Percentiles rank a stretch among this genome's conserved stretches.
Evolutionary conservation across 2,329 filamentous ascomycete species (phyloP).

Genomic region (Penicillium sp.): DNA sequence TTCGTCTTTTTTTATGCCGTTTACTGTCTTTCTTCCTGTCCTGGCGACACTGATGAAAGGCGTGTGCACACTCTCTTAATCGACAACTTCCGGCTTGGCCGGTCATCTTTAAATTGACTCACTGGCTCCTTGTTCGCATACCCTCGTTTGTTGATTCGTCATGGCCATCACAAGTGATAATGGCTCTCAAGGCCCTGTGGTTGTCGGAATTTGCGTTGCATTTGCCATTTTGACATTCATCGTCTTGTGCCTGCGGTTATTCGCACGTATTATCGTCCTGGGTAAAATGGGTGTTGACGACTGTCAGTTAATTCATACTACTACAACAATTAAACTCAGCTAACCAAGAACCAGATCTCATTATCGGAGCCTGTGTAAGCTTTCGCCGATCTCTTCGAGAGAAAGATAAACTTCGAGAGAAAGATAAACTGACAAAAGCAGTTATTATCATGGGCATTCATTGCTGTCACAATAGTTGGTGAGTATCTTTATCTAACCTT

Average conservation of each 20-base stretch:
- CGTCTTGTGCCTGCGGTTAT: slow-evolving; percentile 44
- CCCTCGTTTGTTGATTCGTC: slow-evolving; percentile 6
- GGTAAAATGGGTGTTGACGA: slow-evolving; percentile 35
- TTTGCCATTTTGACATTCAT: slow-evolving; percentile 46
- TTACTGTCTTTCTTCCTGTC: slow-evolving; percentile 4
- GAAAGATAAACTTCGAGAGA: not conserved
- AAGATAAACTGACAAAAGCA: slow-evolving; percentile 17
- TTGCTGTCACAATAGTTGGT: slow-evolving; percentile 40
- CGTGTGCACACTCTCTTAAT: not conserved
- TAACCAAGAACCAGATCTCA: slow-evolving; percentile 31
- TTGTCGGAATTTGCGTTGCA: slow-evolving; percentile 39
- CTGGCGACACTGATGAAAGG: slow-evolving; percentile 5
- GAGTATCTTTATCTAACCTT: slow-evolving; percentile 5
- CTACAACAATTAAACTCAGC: not conserved
- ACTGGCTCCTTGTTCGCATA: slow-evolving; percentile 1
- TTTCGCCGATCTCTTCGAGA: not conserved
- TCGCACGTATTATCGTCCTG: slow-evolving; percentile 45
- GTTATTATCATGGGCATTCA: slow-evolving; percentile 42
- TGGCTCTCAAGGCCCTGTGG: slow-evolving; percentile 40
- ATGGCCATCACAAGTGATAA: slow-evolving; percentile 22
- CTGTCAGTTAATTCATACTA: slow-evolving; percentile 26
- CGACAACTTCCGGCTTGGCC: slow-evolving; percentile 2
- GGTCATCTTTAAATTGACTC: slow-evolving; percentile 1
- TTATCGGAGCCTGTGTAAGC: slow-evolving; percentile 36
- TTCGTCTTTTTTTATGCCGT: not conserved